These are phyloP conservation scores for Asterophora lycoperdoides DNA, from an alignment of 768 basidiomycete genomes.

Conservation along the genomic window DNA sequence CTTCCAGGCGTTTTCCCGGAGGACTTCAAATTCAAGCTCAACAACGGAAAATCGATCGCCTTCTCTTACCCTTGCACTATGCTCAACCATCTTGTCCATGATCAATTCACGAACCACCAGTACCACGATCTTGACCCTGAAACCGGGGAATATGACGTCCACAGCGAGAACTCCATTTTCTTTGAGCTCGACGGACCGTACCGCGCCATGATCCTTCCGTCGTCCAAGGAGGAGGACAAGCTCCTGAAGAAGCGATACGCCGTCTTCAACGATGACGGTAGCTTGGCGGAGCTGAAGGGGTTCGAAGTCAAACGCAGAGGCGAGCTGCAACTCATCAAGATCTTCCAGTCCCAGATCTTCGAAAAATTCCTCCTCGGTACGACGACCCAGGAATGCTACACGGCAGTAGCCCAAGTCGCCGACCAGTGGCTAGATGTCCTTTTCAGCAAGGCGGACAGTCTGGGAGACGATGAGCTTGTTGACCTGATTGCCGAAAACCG, in stretches of 20 bases:
- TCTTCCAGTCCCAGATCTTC: constrained; percentile 98
- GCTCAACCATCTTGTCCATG: constrained; percentile 97
- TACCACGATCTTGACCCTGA: constrained; percentile 90
- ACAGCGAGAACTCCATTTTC: constrained; percentile 98
- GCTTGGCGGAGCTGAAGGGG: constrained; percentile 96
- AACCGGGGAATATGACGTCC: constrained; percentile 79
- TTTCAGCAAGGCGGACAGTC: constrained; percentile 77
- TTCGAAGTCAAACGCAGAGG: constrained; percentile 99
- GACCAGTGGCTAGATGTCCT: constrained; percentile 98
- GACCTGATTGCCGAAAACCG: constrained; percentile 98
- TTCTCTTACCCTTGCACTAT: constrained; percentile 99
- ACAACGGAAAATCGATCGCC: constrained; percentile 78
- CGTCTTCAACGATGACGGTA: constrained; percentile 97
- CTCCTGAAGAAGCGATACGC: constrained; percentile 98
- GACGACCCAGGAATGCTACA: constrained; percentile 94
- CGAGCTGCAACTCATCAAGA: constrained; percentile 97
- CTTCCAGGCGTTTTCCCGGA: constrained; percentile 96
- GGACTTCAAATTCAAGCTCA: constrained; percentile 92
- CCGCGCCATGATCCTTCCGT: constrained; percentile 97
- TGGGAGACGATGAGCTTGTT: constrained; percentile 89
- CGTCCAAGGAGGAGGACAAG: constrained; percentile 99
- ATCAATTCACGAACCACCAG: constrained; percentile 94
- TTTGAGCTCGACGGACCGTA: constrained; percentile 99
- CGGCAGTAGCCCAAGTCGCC: constrained; percentile 88
- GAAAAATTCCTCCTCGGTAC: constrained; percentile 93